These are phyloP conservation scores for Pythium phragmitis DNA, from an alignment of 352 stramenopile species.

Conservation along the genomic window DNA sequence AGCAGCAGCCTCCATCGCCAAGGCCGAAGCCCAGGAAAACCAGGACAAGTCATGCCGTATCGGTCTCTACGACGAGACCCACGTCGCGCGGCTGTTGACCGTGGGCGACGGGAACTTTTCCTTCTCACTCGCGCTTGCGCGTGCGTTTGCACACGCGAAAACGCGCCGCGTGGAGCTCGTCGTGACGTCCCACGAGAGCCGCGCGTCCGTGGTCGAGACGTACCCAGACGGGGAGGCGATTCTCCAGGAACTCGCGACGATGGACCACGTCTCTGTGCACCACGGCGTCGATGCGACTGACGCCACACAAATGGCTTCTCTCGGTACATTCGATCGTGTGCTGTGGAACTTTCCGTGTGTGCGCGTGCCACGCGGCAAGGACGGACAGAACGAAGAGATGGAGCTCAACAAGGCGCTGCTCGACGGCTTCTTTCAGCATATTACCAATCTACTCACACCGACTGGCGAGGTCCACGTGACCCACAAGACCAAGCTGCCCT, in stretches of 20 bases:
- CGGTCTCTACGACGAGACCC: conserved; percentile 56
- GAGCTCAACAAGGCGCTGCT: conserved; percentile 94
- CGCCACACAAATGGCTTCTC: conserved; percentile 63
- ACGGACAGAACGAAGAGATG: conserved; percentile 97
- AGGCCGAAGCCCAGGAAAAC: neutral
- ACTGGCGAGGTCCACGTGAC: conserved; percentile 92
- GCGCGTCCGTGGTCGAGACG: conserved; percentile 80
- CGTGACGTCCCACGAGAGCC: conserved; percentile 92
- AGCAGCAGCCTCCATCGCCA: neutral
- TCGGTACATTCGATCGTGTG: conserved; percentile 88
- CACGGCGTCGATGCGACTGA: conserved; percentile 93
- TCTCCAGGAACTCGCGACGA: conserved; percentile 61
- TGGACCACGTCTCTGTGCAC: conserved; percentile 62
- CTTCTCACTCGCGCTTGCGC: conserved; percentile 91
- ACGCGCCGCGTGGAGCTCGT: conserved; percentile 53
- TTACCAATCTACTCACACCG: conserved; percentile 41
- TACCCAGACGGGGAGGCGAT: conserved; percentile 90
- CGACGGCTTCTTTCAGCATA: conserved; percentile 85
- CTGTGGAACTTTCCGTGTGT: conserved; percentile 98
- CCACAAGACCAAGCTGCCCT: conserved; percentile 95
- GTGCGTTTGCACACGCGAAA: conserved; percentile 35
- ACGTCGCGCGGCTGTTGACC: conserved; percentile 74
- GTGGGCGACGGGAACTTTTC: conserved; percentile 97
- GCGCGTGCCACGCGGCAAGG: conserved; percentile 83
- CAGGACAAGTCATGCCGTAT: conserved; percentile 26